phyloP scores from a whole-genome alignment of 352 stramenopile species.

The Blastocystis sp. region DNA sequence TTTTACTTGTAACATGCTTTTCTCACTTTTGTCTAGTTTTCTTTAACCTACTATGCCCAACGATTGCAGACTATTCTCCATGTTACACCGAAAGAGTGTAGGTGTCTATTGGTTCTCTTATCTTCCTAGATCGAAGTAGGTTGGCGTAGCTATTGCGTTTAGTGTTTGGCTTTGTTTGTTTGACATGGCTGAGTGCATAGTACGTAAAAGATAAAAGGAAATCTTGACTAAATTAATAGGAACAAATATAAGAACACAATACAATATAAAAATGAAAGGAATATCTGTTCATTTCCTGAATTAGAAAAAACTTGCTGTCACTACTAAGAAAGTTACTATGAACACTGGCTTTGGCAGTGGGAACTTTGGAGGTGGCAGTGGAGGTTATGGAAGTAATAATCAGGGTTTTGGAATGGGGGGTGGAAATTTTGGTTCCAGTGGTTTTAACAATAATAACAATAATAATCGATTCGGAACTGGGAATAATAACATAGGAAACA shows the following conservation, averaged over 20 bases:
- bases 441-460: not conserved
- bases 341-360: constrained; percentile 30
- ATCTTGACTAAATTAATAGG: too few species aligned
- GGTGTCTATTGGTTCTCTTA: not conserved
- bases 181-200: too few species aligned
- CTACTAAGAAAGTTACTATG: not conserved
- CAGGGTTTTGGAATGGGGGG: not conserved
- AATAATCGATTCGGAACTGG: not conserved
- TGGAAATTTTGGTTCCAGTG: not conserved
- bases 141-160: too few species aligned
- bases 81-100: not conserved
- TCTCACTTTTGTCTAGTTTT: not conserved
- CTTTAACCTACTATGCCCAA: not conserved
- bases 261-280: too few species aligned
- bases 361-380: not conserved
- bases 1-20: not conserved
- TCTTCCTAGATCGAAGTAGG: not conserved
- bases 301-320: not conserved
- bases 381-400: not conserved
- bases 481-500: not conserved
- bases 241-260: too few species aligned
- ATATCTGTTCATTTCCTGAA: not conserved
- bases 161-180: too few species aligned
- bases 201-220: too few species aligned
- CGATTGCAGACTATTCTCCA: constrained; percentile 31